Base-by-base conservation (phyloP, 805 yeast species). In the Metschnikowia arizonensis region DNA sequence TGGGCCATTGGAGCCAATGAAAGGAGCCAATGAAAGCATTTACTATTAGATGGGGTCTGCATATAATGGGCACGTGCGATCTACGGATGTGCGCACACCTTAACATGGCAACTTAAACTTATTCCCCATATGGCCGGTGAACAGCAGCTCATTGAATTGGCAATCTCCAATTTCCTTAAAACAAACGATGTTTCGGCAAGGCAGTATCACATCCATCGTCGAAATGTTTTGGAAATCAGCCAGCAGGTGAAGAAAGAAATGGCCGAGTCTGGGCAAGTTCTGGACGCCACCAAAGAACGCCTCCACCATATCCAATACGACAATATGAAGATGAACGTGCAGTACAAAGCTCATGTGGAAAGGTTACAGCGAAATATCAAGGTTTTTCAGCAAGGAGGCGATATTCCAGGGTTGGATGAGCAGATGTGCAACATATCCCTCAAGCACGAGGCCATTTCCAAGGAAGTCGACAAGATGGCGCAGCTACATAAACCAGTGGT, bases 1-100 rank as follows among this genome's bases (percentile, higher is more conserved):
- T 79, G 84, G 84, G 83, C 83, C 3, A 76, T 79, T 51, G 83
- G 83, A 5, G 83, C 83, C 42, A 24, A 15, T 6, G 25, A 34
- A 5, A 12, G 7, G n/a, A 11, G 15, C 15, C 8, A 28, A 6
- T 21, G 24, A 21, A 5, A 21, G 24, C 6, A 21, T 5, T 21
- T 21, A 21, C 24, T 21, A 6, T 21, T 6, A 21, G 24, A 21
- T 21, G 24, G 6, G 30, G 14, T 12, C 12, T 28, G 31, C 15
- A 28, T 28, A n/a, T 15, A 28, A 8, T 4, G 30, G 7, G 31
- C 6, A 6, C 31, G 31, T 11, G 31, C n/a, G 3, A 26, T 12
- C 31, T 12, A 25, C 32, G 32, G 40, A 24, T 26, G 40, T 18
- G 40, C 31, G 32, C 40, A 10, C 21, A 35, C 30, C 23, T 35